Evolutionary conservation across 306 rosid species (phyloP).

Genomic region (Acacia crassicarpa): DNA sequence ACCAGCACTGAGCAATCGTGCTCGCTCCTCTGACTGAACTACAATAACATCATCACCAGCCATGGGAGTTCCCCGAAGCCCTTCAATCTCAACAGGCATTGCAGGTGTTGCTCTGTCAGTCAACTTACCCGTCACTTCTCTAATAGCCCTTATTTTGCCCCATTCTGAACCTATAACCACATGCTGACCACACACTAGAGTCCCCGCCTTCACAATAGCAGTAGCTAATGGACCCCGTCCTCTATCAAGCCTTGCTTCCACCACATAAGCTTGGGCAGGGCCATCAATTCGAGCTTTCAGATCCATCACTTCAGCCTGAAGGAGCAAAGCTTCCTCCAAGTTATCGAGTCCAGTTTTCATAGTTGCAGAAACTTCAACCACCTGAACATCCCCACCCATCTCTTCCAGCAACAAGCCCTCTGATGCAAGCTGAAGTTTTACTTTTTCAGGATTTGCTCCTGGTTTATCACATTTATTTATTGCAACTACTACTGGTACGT

Average conservation of each 20-base stretch:
- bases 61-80: slow-evolving; percentile 86
- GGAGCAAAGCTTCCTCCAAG: slow-evolving; percentile 83
- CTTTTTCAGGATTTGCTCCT: slow-evolving; percentile 89
- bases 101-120: slow-evolving; percentile 81
- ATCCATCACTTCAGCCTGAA: slow-evolving; percentile 96
- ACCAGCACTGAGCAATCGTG: slow-evolving; percentile 90
- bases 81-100: slow-evolving; percentile 96
- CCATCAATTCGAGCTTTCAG: slow-evolving; percentile 92
- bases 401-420: slow-evolving; percentile 94
- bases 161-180: slow-evolving; percentile 92
- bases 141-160: slow-evolving; percentile 91
- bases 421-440: slow-evolving; percentile 86
- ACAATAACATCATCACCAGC: slow-evolving; percentile 94
- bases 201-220: slow-evolving; percentile 94
- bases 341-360: slow-evolving; percentile 79
- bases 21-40: slow-evolving; percentile 93
- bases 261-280: slow-evolving; percentile 98
- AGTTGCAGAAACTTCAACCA: slow-evolving; percentile 79
- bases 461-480: slow-evolving; percentile 98
- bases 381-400: slow-evolving; percentile 97
- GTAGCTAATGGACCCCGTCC: slow-evolving; percentile 93
- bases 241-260: slow-evolving; percentile 94
- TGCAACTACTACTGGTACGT: slow-evolving; percentile 90
- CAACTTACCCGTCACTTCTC: slow-evolving; percentile 65
- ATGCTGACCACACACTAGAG: slow-evolving; percentile 73